Evolutionary conservation across 2,329 filamentous ascomycete species (phyloP).

Genomic region (Aspergillus pseudoglaucus): DNA sequence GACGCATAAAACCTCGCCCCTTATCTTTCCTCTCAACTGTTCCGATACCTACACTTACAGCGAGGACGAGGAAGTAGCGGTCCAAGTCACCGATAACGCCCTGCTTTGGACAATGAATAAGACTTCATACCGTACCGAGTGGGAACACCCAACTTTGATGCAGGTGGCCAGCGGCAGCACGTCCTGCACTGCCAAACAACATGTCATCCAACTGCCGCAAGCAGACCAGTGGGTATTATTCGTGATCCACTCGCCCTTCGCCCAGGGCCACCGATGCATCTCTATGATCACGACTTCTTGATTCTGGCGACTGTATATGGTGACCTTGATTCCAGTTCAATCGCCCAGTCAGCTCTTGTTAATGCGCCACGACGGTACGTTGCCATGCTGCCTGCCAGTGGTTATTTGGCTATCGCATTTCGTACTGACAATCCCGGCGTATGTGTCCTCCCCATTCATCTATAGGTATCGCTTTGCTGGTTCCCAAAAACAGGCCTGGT

Average conservation of each 20-base stretch:
- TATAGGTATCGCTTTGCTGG: too few species aligned
- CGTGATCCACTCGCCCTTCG: conserved; percentile 16
- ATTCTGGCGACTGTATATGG: conserved; percentile 51
- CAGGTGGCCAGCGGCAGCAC: conserved; percentile 15
- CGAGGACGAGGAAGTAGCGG: background rate
- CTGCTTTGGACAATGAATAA: background rate
- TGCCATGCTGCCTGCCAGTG: conserved; percentile 38
- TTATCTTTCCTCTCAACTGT: conserved; percentile 16
- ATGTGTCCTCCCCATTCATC: too few species aligned
- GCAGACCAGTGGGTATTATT: conserved; percentile 23
- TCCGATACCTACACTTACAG: background rate
- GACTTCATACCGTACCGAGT: conserved; percentile 21
- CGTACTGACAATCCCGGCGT: conserved; percentile 47
- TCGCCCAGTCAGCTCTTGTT: conserved; percentile 8
- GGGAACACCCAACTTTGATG: conserved; percentile 25
- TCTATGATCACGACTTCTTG: conserved; percentile 67
- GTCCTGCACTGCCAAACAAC: conserved; percentile 10
- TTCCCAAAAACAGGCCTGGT: conserved; percentile 14
- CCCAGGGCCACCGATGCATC: conserved; percentile 53
- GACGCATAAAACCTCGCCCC: conserved; percentile 18
- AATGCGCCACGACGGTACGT: conserved; percentile 48
- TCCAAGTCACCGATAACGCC: background rate
- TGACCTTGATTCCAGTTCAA: conserved; percentile 13
- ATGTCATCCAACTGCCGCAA: conserved; percentile 18
- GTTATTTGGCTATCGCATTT: conserved; percentile 47